These are phyloP conservation scores for Bretziella fagacearum DNA, from an alignment of 2,329 filamentous ascomycete genomes.

Conservation along the genomic window DNA sequence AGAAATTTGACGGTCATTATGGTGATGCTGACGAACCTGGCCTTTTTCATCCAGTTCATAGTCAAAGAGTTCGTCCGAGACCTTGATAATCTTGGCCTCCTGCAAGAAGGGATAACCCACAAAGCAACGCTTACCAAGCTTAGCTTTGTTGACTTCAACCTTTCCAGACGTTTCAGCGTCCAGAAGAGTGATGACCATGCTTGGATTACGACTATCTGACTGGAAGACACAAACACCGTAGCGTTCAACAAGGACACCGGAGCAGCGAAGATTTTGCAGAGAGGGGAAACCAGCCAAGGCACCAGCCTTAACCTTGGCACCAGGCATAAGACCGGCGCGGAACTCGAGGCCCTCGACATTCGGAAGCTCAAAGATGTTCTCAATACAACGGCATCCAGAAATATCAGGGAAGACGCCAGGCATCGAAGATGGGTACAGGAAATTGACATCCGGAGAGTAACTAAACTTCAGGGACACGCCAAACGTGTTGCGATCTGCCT, in stretches of 20 bases:
- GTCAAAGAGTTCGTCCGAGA: constrained; percentile 86
- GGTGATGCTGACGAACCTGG: constrained; percentile 50
- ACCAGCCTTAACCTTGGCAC: constrained; percentile 61
- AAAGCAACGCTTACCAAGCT: constrained; percentile 71
- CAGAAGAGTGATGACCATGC: constrained; percentile 75
- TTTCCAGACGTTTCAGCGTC: constrained; percentile 56
- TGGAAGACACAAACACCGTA: constrained; percentile 93
- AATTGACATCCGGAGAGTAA: constrained; percentile 61
- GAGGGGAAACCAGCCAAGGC: constrained; percentile 92
- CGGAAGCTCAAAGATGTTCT: constrained; percentile 92
- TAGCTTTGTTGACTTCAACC: constrained; percentile 54
- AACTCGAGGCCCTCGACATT: constrained; percentile 79
- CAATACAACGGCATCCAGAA: constrained; percentile 70
- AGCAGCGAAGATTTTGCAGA: constrained; percentile 69
- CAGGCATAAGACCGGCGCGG: constrained; percentile 66
- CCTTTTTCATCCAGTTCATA: constrained; percentile 55
- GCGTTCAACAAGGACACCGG: constrained; percentile 49
- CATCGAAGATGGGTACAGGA: constrained; percentile 72
- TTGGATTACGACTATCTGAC: constrained; percentile 88
- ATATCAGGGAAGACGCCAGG: constrained; percentile 83
- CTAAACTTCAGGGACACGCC: constrained; percentile 88
- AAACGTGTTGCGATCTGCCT: constrained; percentile 74
- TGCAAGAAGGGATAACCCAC: constrained; percentile 92
- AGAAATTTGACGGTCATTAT: constrained; percentile 58
- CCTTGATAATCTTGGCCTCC: constrained; percentile 74